These are phyloP conservation scores for Melampsora abietis-canadensis DNA, from an alignment of 1,284 basidiomycete genomes.

Conservation along the genomic window DNA sequence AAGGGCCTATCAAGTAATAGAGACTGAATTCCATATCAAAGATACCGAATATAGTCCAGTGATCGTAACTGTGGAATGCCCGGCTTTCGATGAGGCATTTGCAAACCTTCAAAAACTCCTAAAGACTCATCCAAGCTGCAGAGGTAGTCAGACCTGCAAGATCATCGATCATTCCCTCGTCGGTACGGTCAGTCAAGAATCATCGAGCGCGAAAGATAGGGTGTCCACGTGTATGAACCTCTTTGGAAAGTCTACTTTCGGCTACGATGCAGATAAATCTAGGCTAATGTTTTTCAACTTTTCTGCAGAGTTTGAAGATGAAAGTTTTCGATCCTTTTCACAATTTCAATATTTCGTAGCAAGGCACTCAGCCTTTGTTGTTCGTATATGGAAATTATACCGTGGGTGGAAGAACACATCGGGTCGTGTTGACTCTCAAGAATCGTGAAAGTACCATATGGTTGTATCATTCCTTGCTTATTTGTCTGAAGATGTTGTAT, in stretches of 20 bases:
- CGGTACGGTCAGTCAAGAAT: slow-evolving; percentile 3
- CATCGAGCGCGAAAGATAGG: slow-evolving; percentile 2
- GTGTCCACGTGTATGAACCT: not conserved
- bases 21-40: slow-evolving; percentile 29
- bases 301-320: not conserved
- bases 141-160: not conserved
- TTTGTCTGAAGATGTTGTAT: too few relatives aligned
- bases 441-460: too few relatives aligned
- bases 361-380: not conserved
- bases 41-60: slow-evolving; percentile 2
- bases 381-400: not conserved
- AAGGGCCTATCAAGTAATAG: slow-evolving; percentile 51
- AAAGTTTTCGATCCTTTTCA: not conserved
- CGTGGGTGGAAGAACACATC: not conserved
- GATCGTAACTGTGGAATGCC: slow-evolving; percentile 20
- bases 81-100: not conserved
- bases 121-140: slow-evolving; percentile 1
- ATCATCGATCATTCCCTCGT: slow-evolving; percentile 16
- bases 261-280: not conserved
- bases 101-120: not conserved
- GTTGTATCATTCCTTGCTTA: too few relatives aligned
- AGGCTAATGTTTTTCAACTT: not conserved
- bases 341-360: not conserved
- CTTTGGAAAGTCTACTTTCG: not conserved
- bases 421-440: too few relatives aligned